Conservation (phyloP, 2,329 filamentous ascomycete genomes). For the Calycina herbarum region DNA sequence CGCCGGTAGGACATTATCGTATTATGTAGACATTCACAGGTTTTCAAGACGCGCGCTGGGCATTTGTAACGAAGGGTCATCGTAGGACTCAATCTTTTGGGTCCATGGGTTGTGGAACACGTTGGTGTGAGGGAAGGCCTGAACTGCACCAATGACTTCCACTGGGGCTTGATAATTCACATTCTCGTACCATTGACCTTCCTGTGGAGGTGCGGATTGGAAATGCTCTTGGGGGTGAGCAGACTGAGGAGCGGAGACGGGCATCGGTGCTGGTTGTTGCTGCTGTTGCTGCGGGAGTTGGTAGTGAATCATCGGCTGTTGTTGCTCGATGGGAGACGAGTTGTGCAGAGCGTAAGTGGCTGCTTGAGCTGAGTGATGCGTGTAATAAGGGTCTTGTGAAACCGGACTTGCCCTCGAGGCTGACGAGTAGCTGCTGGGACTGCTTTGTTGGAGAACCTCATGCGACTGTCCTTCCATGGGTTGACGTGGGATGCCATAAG, state of each 20-base stretch:
- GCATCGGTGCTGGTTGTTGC: constrained; percentile 26
- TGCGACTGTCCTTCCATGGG: constrained; percentile 43
- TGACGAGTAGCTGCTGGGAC: constrained; percentile 58
- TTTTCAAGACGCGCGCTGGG: constrained; percentile 59
- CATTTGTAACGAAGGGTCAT: constrained; percentile 58
- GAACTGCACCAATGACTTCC: constrained; percentile 56
- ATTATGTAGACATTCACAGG: constrained; percentile 43
- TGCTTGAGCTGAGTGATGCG: constrained; percentile 51
- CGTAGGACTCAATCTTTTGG: constrained; percentile 55
- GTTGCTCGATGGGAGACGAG: constrained; percentile 49
- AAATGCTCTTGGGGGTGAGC: constrained; percentile 42
- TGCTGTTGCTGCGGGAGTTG: constrained; percentile 35
- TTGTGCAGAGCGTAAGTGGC: constrained; percentile 51
- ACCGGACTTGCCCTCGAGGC: constrained; percentile 54
- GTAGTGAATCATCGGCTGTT: constrained; percentile 41
- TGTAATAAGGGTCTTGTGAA: constrained; percentile 57
- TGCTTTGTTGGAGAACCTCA: constrained; percentile 57
- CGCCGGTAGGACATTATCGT: constrained; percentile 7
- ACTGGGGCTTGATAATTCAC: constrained; percentile 54
- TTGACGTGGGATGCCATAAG: constrained; percentile 47
- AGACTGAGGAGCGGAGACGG: constrained; percentile 36
- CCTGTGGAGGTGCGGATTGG: constrained; percentile 43
- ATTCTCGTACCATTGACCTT: constrained; percentile 54
- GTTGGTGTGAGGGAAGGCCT: constrained; percentile 50
- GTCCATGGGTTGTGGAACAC: constrained; percentile 55